phyloP scores from a whole-genome alignment of 306 rosid species.

The Cucurbita pepo region DNA sequence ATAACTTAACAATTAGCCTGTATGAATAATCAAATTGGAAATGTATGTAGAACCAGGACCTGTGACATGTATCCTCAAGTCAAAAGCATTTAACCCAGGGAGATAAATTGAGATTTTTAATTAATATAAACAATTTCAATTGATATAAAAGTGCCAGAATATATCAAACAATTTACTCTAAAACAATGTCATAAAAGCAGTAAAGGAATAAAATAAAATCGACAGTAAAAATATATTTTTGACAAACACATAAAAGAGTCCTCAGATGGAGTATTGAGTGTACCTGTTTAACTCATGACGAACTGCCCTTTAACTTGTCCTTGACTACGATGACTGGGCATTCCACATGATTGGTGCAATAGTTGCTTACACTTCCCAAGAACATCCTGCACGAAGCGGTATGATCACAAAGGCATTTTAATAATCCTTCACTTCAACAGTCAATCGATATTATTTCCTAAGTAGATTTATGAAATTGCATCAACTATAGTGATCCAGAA shows the following conservation, averaged over 20 bases:
- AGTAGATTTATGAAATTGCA: neutral
- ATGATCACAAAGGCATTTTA: neutral
- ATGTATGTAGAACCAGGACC: neutral
- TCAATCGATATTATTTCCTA: neutral
- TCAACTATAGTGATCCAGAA: neutral
- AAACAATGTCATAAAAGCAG: neutral
- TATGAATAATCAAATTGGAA: neutral
- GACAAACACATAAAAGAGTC: neutral
- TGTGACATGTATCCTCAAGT: neutral
- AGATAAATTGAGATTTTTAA: neutral
- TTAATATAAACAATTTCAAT: neutral
- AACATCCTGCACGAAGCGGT: constrained; percentile 47
- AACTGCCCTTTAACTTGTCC: constrained; percentile 16
- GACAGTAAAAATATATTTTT: neutral
- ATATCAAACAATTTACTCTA: neutral
- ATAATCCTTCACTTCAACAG: neutral
- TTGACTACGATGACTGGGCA: constrained; percentile 69
- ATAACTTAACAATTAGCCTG: neutral
- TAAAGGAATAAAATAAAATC: neutral
- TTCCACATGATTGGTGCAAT: constrained; percentile 49
- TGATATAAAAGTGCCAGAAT: neutral
- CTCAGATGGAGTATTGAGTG: neutral
- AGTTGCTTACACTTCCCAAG: constrained; percentile 88
- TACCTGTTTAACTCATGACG: constrained; percentile 23
- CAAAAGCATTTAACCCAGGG: neutral